Evolutionary conservation across 805 yeast species (phyloP).

Genomic region (Spathaspora arborariae): DNA sequence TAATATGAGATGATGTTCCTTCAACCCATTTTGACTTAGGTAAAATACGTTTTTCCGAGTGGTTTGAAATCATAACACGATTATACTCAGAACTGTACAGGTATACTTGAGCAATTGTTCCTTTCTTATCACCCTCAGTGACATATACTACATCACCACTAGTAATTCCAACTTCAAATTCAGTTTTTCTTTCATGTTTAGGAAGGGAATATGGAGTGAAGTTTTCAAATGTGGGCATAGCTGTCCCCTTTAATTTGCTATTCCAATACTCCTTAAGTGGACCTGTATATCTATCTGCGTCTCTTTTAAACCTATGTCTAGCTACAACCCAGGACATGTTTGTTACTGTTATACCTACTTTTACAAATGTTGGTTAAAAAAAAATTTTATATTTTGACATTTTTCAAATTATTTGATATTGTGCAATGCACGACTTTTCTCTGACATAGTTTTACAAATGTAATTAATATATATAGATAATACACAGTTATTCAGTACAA

Average conservation of each 20-base stretch:
- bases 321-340: conserved; percentile 13
- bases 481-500: conserved; percentile 55
- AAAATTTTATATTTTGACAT: background rate
- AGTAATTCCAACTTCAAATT: conserved; percentile 53
- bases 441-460: background rate
- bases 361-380: conserved; percentile 26
- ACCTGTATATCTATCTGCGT: conserved; percentile 29
- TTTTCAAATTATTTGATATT: background rate
- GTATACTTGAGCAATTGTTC: conserved; percentile 67
- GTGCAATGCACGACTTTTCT: background rate
- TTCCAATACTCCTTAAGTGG: conserved; percentile 24
- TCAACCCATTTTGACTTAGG: conserved; percentile 73
- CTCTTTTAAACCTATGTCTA: conserved; percentile 33
- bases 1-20: conserved; percentile 67
- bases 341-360: conserved; percentile 9
- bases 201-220: conserved; percentile 15
- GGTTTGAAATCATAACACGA: conserved; percentile 62
- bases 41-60: conserved; percentile 60
- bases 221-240: conserved; percentile 34
- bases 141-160: conserved; percentile 79
- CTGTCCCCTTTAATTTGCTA: conserved; percentile 18
- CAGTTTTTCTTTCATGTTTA: conserved; percentile 32
- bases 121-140: conserved; percentile 64
- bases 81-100: conserved; percentile 59
- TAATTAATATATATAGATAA: background rate